These are phyloP conservation scores for Aspergillus brasiliensis DNA, from an alignment of 2,329 filamentous ascomycete species.

Conservation along the genomic window DNA sequence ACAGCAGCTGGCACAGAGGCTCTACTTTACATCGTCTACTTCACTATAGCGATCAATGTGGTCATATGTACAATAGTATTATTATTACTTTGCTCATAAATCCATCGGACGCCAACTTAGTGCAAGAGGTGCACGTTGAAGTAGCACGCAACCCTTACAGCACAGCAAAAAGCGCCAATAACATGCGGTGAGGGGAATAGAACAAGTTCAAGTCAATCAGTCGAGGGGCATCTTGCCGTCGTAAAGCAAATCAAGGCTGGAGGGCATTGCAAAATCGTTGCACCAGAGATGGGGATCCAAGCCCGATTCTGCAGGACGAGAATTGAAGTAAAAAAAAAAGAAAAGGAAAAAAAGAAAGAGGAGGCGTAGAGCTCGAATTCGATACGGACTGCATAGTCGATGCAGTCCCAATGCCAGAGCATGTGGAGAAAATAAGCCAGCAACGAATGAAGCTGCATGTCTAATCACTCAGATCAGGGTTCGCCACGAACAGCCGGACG, in stretches of 20 bases:
- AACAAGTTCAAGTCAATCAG: constrained; percentile 5
- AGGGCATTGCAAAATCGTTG: not conserved
- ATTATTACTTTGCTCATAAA: constrained; percentile 24
- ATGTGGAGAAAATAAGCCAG: not conserved
- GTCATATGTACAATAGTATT: constrained; percentile 27
- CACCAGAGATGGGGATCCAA: not conserved
- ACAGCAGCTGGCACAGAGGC: not conserved
- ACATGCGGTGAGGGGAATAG: constrained; percentile 19
- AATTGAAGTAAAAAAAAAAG: not conserved
- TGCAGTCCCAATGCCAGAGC: not conserved
- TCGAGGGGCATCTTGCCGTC: not conserved
- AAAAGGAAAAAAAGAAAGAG: too few species aligned
- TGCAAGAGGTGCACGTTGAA: constrained; percentile 12
- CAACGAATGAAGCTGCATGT: not conserved
- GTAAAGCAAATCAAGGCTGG: not conserved
- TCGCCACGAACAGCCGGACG: constrained; percentile 50
- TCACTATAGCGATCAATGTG: constrained; percentile 3
- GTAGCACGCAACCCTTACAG: constrained; percentile 9
- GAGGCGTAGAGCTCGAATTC: not conserved
- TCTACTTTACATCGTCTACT: not conserved
- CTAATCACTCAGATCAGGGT: constrained; percentile 50
- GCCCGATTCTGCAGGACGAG: not conserved
- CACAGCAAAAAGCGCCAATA: constrained; percentile 6
- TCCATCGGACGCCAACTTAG: constrained; percentile 15
- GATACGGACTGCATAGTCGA: not conserved